Evolutionary conservation across 2,329 filamentous ascomycete species (phyloP).

Genomic region (Ustulina deusta): DNA sequence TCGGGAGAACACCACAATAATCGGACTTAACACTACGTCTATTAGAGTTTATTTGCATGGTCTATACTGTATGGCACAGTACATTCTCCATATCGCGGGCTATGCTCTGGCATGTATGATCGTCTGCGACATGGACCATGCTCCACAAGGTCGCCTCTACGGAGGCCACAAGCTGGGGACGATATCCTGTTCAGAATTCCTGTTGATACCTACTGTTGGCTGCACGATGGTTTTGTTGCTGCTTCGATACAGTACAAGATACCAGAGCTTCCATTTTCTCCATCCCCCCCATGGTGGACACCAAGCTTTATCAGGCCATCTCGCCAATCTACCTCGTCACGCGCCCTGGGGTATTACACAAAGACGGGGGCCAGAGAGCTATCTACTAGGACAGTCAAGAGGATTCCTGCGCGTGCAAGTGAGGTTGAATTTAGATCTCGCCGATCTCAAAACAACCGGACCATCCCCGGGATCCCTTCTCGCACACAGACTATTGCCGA

Average conservation of each 20-base stretch:
- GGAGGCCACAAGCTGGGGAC: conserved; percentile 20
- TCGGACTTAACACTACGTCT: conserved; percentile 9
- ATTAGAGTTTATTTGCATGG: conserved; percentile 9
- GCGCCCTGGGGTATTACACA: conserved; percentile 25
- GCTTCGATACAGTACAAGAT: conserved; percentile 27
- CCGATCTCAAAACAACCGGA: conserved; percentile 30
- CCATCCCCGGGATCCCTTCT: conserved; percentile 13
- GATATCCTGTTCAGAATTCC: conserved; percentile 20
- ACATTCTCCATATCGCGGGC: conserved; percentile 18
- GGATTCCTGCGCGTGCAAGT: conserved; percentile 13
- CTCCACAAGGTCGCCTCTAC: conserved; percentile 30
- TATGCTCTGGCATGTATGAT: conserved; percentile 19
- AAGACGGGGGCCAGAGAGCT: conserved; percentile 20
- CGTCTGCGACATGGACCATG: conserved; percentile 16
- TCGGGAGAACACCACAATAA: conserved; percentile 13
- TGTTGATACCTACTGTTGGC: conserved; percentile 15
- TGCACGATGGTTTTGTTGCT: conserved; percentile 19
- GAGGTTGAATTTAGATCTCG: conserved; percentile 34
- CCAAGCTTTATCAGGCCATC: conserved; percentile 35
- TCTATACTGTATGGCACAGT: conserved; percentile 12
- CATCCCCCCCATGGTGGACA: conserved; percentile 28
- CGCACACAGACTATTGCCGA: conserved; percentile 26
- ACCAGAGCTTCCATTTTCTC: conserved; percentile 17
- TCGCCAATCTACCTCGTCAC: conserved; percentile 38
- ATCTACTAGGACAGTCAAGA: conserved; percentile 22